Percentiles rank a stretch among this genome's conserved stretches.
Evolutionary conservation across 2,329 filamentous ascomycete species (phyloP).

Genomic region (Aspergillus udagawae): DNA sequence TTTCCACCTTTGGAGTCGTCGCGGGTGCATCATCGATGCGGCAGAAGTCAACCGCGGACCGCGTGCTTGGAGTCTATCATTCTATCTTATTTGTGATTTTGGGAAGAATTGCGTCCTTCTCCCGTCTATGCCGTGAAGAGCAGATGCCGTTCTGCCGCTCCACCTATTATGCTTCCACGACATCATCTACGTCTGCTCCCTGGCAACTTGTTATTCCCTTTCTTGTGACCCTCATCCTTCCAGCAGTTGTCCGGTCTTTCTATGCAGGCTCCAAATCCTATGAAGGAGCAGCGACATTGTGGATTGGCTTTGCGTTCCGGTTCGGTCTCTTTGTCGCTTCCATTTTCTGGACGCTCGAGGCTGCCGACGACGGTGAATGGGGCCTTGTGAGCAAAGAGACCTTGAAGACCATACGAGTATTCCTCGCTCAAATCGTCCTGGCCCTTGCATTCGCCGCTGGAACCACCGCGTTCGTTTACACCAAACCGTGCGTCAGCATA

Average conservation of each 20-base stretch:
- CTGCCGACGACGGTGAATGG: constrained; percentile 80
- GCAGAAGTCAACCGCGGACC: constrained; percentile 62
- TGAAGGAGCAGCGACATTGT: constrained; percentile 76
- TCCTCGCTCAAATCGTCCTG: constrained; percentile 74
- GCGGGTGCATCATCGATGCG: constrained; percentile 71
- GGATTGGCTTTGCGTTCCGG: constrained; percentile 78
- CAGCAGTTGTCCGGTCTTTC: constrained; percentile 76
- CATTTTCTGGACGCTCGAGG: constrained; percentile 82
- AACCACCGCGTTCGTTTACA: constrained; percentile 78
- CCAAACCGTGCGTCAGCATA: constrained; percentile 78
- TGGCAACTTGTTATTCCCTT: constrained; percentile 87
- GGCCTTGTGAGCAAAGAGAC: constrained; percentile 58
- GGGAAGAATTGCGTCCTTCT: constrained; percentile 76
- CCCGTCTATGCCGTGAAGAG: constrained; percentile 91
- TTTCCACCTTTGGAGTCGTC: constrained; percentile 79
- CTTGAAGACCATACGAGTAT: constrained; percentile 70
- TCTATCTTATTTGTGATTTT: constrained; percentile 78
- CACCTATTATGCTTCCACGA: constrained; percentile 89
- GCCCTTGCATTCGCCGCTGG: constrained; percentile 79
- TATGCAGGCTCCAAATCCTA: constrained; percentile 80
- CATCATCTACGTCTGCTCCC: constrained; percentile 84
- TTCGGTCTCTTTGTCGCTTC: constrained; percentile 71
- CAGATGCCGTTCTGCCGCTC: constrained; percentile 97
- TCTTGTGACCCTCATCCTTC: constrained; percentile 66
- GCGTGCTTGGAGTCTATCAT: constrained; percentile 76